Evolutionary conservation across 176 grass and related monocot species (phyloP), one percentile per base, ranked within the genome.

Genomic region (Raddia distichophylla): DNA sequence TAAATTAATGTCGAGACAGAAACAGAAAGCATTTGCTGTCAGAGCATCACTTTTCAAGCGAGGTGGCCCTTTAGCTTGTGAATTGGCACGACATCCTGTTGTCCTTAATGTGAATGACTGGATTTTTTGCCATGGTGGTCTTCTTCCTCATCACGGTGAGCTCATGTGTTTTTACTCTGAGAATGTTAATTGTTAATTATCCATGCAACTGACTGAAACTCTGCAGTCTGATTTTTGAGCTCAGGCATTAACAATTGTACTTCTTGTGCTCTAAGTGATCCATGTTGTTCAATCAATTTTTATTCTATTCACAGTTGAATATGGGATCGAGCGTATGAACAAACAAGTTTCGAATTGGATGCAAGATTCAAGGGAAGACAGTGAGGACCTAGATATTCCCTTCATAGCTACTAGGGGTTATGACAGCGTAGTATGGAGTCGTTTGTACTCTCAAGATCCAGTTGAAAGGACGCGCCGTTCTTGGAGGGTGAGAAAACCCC

Each of bases 71-170:
- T 80, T 99, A 66, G 96, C 93, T 47, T 90, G 84, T 64, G 91
- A 99, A 85, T 81, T 99, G 84, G 86, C 93, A n/a, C 72, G 68
- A 1, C 90, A 99, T 91, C 81, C 96, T 17, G 85, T 99, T 32
- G 85, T 99, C 13, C 90, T 99, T 16, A 91, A 85, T 54, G 69
- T 99, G 43, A 90, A 99, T 85, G 91, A 95, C 27, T 95, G 91
- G 96, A 77, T 95, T 37, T 99, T 99, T 80, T 99, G 96, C 74
- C 96, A 99, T 86, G 96, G 96, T 54, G 96, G 91, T 47, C 96
- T 99, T 84, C 90, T 93, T 72, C 96, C 96, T 52, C 96, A 95
- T 93, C 93, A 99, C 85, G 91, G 93, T 99, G 88, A 85, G 81
- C 51, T 47, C 11, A 76, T 0, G 11, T 60, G 14, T 9, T 68